Base-by-base conservation (phyloP, 2,329 filamentous ascomycete species). In the Xylariaceae sp. region DNA sequence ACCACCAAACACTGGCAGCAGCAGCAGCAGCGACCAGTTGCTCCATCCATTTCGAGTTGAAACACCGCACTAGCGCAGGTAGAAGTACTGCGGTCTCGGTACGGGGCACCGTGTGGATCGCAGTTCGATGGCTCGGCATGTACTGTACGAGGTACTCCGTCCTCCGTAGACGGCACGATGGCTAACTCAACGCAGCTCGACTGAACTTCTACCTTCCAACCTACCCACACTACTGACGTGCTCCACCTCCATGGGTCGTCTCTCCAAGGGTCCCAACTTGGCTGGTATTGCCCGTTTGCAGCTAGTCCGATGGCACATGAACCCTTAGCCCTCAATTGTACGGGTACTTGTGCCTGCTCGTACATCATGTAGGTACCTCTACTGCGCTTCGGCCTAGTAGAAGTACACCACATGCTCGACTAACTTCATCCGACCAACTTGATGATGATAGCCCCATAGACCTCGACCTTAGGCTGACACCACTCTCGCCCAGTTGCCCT, bases 251-350 rank as follows among this genome's bases (percentile, higher is more conserved):
- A 30, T 30, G 23, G 23, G 23, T 30, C 23, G 23, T 30, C 23
- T 30, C 23, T 30, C 23, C 23, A 30, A 30, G 23, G 23, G 23
- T 30, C 23, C 23, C 23, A 30, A 30, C 23, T 30, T 30, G 23
- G 23, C 5, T 42, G 15, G 44, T 47, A n/a, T 8, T n/a, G 8
- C 9, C 51, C 42, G 2, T 18, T 57, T 59, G 6, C 44, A 51
- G 57, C 18, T 62, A 62, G 60, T 53, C 11, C 35, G 8, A 15
- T 48, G 57, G 45, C 54, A 56, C 48, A 59, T 55, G 37, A 42
- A 42, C 15, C 30, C 49, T 51, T 51, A 18, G 18, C 13, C 9
- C 11, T 42, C 37, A 9, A 9, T 42, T 10, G 37, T 42, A 9
- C 37, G 37, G 11, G 13, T 13, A 30, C 23, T 30, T 30, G 4